Evolutionary conservation across 805 yeast genomes (phyloP).

Genomic region (Zygosaccharomyces rouxii): DNA sequence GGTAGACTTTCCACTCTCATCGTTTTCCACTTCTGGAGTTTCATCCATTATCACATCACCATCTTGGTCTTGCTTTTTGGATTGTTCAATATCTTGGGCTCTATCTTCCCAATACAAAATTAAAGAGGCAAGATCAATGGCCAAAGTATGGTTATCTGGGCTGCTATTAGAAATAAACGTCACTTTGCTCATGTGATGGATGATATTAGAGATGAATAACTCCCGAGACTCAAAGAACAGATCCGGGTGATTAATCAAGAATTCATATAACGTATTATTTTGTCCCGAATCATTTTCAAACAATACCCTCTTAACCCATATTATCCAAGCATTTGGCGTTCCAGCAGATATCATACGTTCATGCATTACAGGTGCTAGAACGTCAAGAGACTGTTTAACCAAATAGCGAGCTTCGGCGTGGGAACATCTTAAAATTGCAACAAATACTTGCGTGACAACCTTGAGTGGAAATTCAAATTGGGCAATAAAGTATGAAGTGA

Average conservation of each 20-base stretch:
- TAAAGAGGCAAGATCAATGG: constrained; percentile 84
- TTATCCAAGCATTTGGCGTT: constrained; percentile 64
- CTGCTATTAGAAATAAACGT: constrained; percentile 74
- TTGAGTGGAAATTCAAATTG: constrained; percentile 85
- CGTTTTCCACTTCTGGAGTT: constrained; percentile 13
- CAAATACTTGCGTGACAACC: constrained; percentile 87
- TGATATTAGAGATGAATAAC: constrained; percentile 81
- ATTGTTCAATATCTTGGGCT: constrained; percentile 30
- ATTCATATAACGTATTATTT: constrained; percentile 82
- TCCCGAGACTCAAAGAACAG: constrained; percentile 82
- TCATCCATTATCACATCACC: constrained; percentile 32
- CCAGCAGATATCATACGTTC: constrained; percentile 55
- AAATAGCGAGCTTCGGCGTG: constrained; percentile 79
- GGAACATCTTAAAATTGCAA: constrained; percentile 78
- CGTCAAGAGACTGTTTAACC: constrained; percentile 82
- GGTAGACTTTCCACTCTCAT: neutral
- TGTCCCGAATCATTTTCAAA: constrained; percentile 87
- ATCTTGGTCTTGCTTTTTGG: constrained; percentile 7
- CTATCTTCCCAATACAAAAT: constrained; percentile 80
- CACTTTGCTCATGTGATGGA: constrained; percentile 87
- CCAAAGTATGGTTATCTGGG: constrained; percentile 74
- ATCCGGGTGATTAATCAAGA: constrained; percentile 80
- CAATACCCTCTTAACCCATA: constrained; percentile 89
- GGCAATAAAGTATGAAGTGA: constrained; percentile 79
- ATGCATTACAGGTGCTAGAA: constrained; percentile 82